Percentiles rank a stretch among this genome's conserved stretches.
Evolutionary conservation across 2,329 filamentous ascomycete species (phyloP).

Genomic region (Cordyceps farinosa): DNA sequence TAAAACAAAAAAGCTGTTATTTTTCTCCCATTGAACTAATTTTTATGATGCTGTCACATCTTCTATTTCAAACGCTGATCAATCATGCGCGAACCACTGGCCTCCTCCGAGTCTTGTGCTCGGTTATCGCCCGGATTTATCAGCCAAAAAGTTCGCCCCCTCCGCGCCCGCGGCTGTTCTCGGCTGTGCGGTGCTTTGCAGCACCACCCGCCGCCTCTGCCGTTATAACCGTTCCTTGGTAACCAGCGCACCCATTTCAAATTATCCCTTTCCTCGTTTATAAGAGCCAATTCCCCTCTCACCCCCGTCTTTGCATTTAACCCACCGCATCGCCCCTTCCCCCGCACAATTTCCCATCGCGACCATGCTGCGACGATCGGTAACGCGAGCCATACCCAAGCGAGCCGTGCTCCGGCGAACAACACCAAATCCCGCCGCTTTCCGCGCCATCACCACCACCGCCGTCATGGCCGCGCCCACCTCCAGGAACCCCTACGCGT

Average conservation of each 20-base stretch:
- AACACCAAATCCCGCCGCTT: slow-evolving; percentile 14
- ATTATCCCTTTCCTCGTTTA: not conserved
- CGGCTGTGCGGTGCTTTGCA: not conserved
- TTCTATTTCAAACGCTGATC: no score
- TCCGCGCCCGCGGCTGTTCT: slow-evolving; percentile 11
- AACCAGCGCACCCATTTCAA: not conserved
- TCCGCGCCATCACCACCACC: slow-evolving; percentile 32
- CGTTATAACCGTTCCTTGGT: slow-evolving; percentile 10
- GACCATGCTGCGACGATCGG: slow-evolving; percentile 17
- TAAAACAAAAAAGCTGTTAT: no score
- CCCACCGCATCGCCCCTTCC: no score
- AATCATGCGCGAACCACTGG: no score
- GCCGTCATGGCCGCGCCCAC: slow-evolving; percentile 33
- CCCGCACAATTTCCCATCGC: not conserved
- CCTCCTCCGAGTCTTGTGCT: slow-evolving; percentile 3
- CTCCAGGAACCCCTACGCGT: slow-evolving; percentile 27
- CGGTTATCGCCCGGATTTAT: slow-evolving; percentile 18
- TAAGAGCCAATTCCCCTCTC: not conserved
- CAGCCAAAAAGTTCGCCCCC: slow-evolving; percentile 3
- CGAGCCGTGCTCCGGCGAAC: slow-evolving; percentile 13
- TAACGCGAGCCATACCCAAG: slow-evolving; percentile 8
- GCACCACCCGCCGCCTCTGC: not conserved
- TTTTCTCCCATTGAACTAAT: no score
- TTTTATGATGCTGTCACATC: no score
- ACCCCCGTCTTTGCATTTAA: not conserved